Evolutionary conservation across 1,284 basidiomycete species (phyloP).

Genomic region (Ustilago bromivora): DNA sequence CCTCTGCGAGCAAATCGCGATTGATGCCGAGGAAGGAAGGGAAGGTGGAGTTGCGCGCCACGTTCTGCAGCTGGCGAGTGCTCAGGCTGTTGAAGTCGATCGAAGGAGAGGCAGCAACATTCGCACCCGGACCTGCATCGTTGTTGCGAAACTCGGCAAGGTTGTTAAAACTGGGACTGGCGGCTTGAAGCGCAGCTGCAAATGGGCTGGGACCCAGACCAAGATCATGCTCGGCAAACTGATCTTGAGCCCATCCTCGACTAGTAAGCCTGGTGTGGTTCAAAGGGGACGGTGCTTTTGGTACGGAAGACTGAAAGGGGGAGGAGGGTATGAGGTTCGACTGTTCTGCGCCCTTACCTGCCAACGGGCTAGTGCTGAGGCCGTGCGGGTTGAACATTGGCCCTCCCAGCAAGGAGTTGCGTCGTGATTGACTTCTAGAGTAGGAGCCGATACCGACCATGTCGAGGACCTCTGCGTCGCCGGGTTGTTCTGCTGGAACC

Average conservation of each 20-base stretch:
- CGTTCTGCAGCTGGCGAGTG: constrained; percentile 57
- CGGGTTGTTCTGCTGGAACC: neutral
- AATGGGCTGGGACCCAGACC: constrained; percentile 48
- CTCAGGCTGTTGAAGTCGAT: constrained; percentile 46
- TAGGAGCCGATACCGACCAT: constrained; percentile 61
- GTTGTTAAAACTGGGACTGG: constrained; percentile 19
- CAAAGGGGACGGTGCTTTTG: constrained; percentile 1
- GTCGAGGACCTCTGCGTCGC: neutral
- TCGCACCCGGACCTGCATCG: constrained; percentile 2
- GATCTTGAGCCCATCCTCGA: constrained; percentile 30
- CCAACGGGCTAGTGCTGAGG: neutral
- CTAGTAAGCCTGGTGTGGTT: neutral
- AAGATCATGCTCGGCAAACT: constrained; percentile 37
- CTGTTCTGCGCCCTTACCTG: neutral
- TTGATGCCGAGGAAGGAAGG: constrained; percentile 57
- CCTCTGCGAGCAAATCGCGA: constrained; percentile 35
- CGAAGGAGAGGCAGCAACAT: constrained; percentile 6
- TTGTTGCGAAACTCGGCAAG: constrained; percentile 6
- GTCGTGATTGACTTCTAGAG: constrained; percentile 46
- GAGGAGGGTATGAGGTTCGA: neutral
- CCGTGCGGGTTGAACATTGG: constrained; percentile 26
- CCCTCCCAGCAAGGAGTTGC: constrained; percentile 51
- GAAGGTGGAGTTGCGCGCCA: constrained; percentile 52
- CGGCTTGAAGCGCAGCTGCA: constrained; percentile 39
- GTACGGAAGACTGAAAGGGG: neutral